A percentile compares a stretch with the other conserved stretches of the same genome.
phyloP scores from a whole-genome alignment of 1,139 yeast genomes.

The Lodderomyces theae region DNA sequence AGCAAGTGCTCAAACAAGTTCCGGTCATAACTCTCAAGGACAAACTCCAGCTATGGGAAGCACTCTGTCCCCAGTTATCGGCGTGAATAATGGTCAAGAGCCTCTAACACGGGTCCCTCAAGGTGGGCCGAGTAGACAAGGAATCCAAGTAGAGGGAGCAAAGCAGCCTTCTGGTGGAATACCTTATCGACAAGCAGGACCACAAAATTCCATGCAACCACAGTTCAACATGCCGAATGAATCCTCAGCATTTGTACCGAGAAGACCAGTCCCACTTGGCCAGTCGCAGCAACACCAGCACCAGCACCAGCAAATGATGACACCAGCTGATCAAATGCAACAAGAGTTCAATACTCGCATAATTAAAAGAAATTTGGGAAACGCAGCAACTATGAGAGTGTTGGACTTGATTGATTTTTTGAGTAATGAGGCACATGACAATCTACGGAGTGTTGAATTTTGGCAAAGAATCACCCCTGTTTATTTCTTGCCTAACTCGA shows the following conservation, averaged over 20 bases:
- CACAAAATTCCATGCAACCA: background rate
- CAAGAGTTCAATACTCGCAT: conserved; percentile 37
- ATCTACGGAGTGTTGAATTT: conserved; percentile 30
- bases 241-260: background rate
- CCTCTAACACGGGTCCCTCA: no score
- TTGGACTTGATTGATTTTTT: conserved; percentile 39
- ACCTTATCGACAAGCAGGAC: conserved; percentile 1
- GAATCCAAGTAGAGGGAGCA: background rate
- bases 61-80: conserved; percentile 6
- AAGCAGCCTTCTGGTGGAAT: background rate
- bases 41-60: conserved; percentile 16
- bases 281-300: conserved; percentile 1
- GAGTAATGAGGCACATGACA: conserved; percentile 31
- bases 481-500: conserved; percentile 34
- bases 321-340: conserved; percentile 16
- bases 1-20: conserved; percentile 8
- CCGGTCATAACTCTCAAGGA: conserved; percentile 13
- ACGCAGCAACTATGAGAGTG: conserved; percentile 43
- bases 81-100: no score
- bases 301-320: conserved; percentile 3
- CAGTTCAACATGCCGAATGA: conserved; percentile 1
- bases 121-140: no score
- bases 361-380: conserved; percentile 41
- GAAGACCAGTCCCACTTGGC: conserved; percentile 2
- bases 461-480: conserved; percentile 40